These are phyloP conservation scores for Aspergillus proliferans DNA, from an alignment of 2,329 filamentous ascomycete genomes.

Conservation along the genomic window DNA sequence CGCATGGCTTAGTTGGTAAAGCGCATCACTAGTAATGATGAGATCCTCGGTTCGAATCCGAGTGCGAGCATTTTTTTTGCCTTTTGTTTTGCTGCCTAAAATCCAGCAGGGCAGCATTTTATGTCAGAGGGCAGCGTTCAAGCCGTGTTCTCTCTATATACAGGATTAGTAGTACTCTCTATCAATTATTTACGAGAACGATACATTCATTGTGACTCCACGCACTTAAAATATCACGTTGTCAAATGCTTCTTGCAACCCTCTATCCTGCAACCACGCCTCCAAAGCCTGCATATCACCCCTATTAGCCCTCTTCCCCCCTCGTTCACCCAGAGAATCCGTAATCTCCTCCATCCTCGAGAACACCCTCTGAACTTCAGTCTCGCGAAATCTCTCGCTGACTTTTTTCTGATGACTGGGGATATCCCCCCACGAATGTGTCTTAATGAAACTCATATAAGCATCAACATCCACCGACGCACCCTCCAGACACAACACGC, in stretches of 20 bases:
- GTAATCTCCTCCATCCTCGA: constrained; percentile 29
- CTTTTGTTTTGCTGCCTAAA: not conserved
- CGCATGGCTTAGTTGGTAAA: not conserved
- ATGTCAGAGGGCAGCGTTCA: too few relatives aligned
- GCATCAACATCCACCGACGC: constrained; percentile 45
- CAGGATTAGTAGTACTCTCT: too few relatives aligned
- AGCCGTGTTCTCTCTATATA: too few relatives aligned
- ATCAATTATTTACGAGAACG: too few relatives aligned
- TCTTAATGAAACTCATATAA: constrained; percentile 60
- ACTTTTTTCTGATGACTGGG: constrained; percentile 58
- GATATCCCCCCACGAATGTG: constrained; percentile 58
- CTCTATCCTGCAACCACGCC: constrained; percentile 20
- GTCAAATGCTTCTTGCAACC: constrained; percentile 25
- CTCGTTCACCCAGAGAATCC: constrained; percentile 25
- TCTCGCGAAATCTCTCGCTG: constrained; percentile 43
- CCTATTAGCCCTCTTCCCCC: constrained; percentile 27
- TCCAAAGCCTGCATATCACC: constrained; percentile 32
- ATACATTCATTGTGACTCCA: not conserved
- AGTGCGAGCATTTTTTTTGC: not conserved
- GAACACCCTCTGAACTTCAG: constrained; percentile 37
- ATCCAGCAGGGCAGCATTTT: not conserved
- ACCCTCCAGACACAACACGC: constrained; percentile 34
- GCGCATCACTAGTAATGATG: not conserved
- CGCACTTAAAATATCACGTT: constrained; percentile 24
- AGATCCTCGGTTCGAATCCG: not conserved